These are phyloP conservation scores for Paecilomyces dactylethromorphus DNA, from an alignment of 2,329 filamentous ascomycete species.

Conservation along the genomic window DNA sequence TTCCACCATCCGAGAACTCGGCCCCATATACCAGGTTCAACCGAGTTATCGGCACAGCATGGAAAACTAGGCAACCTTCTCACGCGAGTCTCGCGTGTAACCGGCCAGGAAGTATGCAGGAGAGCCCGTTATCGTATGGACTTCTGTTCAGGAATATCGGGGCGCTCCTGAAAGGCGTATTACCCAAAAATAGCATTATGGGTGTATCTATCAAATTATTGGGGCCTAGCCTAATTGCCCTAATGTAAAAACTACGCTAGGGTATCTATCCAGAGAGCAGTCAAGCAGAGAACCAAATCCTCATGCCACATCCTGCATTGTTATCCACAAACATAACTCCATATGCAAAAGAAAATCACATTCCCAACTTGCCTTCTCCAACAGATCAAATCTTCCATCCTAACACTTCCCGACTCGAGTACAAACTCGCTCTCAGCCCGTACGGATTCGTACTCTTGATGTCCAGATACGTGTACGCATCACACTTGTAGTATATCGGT, in stretches of 20 bases:
- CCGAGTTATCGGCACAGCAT: not conserved
- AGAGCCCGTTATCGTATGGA: no score
- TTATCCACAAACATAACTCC: not conserved
- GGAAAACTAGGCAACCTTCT: no score
- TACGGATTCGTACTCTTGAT: slow-evolving; percentile 57
- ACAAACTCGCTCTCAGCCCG: slow-evolving; percentile 50
- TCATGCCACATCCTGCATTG: not conserved
- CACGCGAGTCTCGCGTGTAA: no score
- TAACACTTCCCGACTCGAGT: slow-evolving; percentile 33
- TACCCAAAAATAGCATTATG: not conserved
- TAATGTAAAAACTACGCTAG: not conserved
- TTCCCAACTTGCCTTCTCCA: not conserved
- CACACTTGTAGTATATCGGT: slow-evolving; percentile 72
- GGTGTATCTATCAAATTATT: not conserved
- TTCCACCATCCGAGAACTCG: not conserved
- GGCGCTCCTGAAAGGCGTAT: not conserved
- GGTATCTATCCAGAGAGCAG: not conserved
- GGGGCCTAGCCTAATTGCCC: not conserved
- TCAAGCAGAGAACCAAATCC: slow-evolving; percentile 4
- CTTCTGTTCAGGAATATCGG: not conserved
- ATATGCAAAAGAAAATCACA: not conserved
- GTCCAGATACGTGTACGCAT: slow-evolving; percentile 62
- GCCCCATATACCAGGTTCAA: not conserved
- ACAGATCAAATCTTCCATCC: slow-evolving; percentile 15
- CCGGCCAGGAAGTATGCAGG: no score